phyloP scores from a whole-genome alignment of 2,329 filamentous ascomycete species.

The Diaporthe batatas region DNA sequence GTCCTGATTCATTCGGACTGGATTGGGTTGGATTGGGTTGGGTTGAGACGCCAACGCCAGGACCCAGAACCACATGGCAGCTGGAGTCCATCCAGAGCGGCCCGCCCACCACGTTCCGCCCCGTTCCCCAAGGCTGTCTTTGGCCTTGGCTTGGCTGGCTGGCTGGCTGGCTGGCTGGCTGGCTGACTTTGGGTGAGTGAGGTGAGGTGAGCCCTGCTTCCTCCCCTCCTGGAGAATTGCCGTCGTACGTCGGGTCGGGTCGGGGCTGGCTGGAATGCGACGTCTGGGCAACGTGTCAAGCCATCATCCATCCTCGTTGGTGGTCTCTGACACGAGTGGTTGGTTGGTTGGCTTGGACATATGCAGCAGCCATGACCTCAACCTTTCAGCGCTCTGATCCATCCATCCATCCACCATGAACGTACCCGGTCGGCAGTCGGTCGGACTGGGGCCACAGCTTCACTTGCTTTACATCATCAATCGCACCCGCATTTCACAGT shows the following conservation, averaged over 20 bases:
- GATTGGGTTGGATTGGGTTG: too few relatives aligned
- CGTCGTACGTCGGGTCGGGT: too few relatives aligned
- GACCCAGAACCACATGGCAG: not conserved
- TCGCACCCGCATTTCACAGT: not conserved
- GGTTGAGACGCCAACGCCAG: too few relatives aligned
- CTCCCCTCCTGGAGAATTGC: not conserved
- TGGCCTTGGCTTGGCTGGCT: too few relatives aligned
- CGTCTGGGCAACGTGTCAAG: not conserved
- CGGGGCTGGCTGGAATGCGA: constrained; percentile 5
- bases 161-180: too few relatives aligned
- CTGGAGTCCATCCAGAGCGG: not conserved
- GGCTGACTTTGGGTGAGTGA: too few relatives aligned
- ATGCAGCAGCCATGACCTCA: not conserved
- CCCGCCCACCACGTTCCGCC: not conserved
- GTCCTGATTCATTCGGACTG: too few relatives aligned
- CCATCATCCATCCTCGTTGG: too few relatives aligned
- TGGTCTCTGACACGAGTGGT: not conserved
- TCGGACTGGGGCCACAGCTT: not conserved
- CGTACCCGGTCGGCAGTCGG: too few relatives aligned
- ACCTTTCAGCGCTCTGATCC: not conserved
- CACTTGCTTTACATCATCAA: not conserved
- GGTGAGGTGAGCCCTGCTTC: not conserved
- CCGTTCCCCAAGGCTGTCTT: not conserved
- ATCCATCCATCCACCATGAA: not conserved
- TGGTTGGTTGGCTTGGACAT: too few relatives aligned